phyloP scores from a whole-genome alignment of 2,329 filamentous ascomycete genomes.

The Metarhizium guizhouense region DNA sequence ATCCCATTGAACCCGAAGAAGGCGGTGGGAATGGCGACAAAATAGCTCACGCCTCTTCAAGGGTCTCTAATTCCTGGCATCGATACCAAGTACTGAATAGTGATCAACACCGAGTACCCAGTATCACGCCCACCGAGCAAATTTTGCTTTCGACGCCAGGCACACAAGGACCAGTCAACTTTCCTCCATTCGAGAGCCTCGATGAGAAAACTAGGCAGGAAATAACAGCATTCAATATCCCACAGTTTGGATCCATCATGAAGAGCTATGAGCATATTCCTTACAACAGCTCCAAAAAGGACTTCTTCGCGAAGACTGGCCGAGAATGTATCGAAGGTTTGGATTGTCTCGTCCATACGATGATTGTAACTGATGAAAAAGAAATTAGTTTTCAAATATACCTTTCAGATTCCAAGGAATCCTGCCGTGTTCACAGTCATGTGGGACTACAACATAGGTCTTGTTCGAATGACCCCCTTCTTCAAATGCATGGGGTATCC shows the following conservation, averaged over 20 bases:
- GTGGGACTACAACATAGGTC: conserved; percentile 95
- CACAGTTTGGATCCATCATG: conserved; percentile 53
- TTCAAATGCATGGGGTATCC: conserved; percentile 85
- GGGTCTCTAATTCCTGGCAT: background rate
- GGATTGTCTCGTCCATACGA: conserved; percentile 1
- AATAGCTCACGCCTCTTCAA: background rate
- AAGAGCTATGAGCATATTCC: conserved; percentile 69
- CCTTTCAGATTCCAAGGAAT: conserved; percentile 62
- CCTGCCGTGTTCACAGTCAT: conserved; percentile 66
- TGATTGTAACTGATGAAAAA: background rate
- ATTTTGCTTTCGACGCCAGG: background rate
- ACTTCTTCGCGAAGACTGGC: conserved; percentile 77
- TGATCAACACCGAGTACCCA: background rate
- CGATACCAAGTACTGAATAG: background rate
- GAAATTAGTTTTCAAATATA: conserved; percentile 68
- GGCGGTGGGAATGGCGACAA: background rate
- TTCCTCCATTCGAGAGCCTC: conserved; percentile 61
- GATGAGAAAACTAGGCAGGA: conserved; percentile 47
- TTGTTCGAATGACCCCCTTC: conserved; percentile 88
- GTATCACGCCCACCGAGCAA: background rate
- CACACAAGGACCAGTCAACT: conserved; percentile 41
- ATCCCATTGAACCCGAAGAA: background rate
- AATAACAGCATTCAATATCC: conserved; percentile 56
- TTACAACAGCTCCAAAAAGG: conserved; percentile 88
- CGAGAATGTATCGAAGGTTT: conserved; percentile 82